A percentile compares a stretch with the other conserved stretches of the same genome.
Conservation (phyloP, 2,329 filamentous ascomycete genomes). For the Talaromyces albobiverticillius region DNA sequence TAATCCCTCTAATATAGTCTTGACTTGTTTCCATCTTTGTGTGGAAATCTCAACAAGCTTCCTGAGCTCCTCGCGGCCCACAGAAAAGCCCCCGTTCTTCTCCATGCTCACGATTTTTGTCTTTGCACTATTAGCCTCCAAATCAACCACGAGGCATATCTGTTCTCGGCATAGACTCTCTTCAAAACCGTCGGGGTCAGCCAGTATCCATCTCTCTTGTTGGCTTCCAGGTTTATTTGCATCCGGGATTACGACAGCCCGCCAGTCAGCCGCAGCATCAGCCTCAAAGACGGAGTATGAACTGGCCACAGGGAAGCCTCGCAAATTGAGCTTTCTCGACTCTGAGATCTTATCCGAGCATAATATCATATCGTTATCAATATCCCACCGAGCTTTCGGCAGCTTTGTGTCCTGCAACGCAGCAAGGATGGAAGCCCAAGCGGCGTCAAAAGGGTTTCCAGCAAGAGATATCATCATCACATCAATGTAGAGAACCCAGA, state of each 20-base stretch:
- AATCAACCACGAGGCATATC: conserved; percentile 79
- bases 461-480: conserved; percentile 92
- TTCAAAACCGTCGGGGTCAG: conserved; percentile 87
- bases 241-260: conserved; percentile 34
- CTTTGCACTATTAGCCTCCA: conserved; percentile 42
- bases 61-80: conserved; percentile 63
- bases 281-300: conserved; percentile 77
- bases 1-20: conserved; percentile 35
- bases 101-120: conserved; percentile 65
- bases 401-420: conserved; percentile 75
- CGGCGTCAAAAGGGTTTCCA: conserved; percentile 86
- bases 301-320: conserved; percentile 69
- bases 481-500: conserved; percentile 94
- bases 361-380: conserved; percentile 73
- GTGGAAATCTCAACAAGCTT: conserved; percentile 59
- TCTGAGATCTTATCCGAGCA: conserved; percentile 63
- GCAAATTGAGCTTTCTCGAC: conserved; percentile 57
- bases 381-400: conserved; percentile 78
- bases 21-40: conserved; percentile 62
- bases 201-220: conserved; percentile 64
- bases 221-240: conserved; percentile 48
- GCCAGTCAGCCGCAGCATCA: conserved; percentile 40
- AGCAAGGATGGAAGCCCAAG: conserved; percentile 79
- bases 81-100: conserved; percentile 74
- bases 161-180: conserved; percentile 78